phyloP scores from a whole-genome alignment of 768 basidiomycete genomes.

The Trametes punicea region DNA sequence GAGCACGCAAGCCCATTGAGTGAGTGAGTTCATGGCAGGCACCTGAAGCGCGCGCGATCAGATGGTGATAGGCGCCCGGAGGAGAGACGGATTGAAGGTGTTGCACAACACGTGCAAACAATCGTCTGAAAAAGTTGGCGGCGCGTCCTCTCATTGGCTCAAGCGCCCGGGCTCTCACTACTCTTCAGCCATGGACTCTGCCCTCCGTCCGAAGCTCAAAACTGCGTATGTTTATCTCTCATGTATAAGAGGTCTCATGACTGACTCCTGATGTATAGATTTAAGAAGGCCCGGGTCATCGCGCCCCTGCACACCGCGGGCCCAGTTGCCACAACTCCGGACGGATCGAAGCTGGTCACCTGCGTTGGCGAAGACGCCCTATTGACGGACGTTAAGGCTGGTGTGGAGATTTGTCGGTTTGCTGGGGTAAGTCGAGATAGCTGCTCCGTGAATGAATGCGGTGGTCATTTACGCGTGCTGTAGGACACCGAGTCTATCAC shows the following conservation, averaged over 20 bases:
- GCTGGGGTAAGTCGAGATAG: constrained; percentile 67
- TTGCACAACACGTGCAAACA: constrained; percentile 24
- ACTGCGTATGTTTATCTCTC: constrained; percentile 48
- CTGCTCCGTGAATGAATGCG: neutral
- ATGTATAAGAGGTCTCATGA: neutral
- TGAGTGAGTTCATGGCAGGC: constrained; percentile 1
- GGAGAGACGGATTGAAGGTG: constrained; percentile 19
- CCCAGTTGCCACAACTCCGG: constrained; percentile 72
- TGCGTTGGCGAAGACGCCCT: constrained; percentile 86
- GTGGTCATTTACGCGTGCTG: neutral
- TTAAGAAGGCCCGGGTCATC: constrained; percentile 70
- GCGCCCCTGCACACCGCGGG: constrained; percentile 87
- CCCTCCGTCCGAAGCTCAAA: constrained; percentile 43
- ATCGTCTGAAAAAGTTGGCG: constrained; percentile 18
- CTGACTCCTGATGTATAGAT: constrained; percentile 42
- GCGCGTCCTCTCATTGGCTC: constrained; percentile 1
- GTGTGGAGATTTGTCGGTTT: constrained; percentile 76
- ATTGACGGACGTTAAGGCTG: constrained; percentile 74
- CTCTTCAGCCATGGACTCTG: constrained; percentile 27
- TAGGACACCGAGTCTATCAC: constrained; percentile 87
- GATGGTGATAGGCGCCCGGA: constrained; percentile 18
- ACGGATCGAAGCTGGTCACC: constrained; percentile 79
- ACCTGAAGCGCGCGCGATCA: constrained; percentile 5
- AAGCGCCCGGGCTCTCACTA: constrained; percentile 12
- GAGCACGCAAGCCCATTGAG: constrained; percentile 1